Conservation (phyloP, 2,329 filamentous ascomycete genomes). For the Furcasterigmium sp. region DNA sequence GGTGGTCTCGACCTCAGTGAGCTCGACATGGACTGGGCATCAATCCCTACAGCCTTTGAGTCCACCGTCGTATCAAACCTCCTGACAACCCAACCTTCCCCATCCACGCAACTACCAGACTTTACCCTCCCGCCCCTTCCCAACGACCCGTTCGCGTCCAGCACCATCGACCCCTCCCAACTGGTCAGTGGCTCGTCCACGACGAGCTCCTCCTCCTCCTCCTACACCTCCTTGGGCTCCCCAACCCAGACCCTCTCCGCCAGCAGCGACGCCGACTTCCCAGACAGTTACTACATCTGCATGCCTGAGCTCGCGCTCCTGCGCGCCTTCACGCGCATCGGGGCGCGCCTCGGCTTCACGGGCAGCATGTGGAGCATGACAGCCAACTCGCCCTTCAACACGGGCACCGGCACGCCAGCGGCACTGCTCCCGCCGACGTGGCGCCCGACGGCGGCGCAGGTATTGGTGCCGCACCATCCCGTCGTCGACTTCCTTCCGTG, state of each 20-base stretch:
- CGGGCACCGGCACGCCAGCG: slow-evolving; percentile 19
- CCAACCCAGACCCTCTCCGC: not conserved
- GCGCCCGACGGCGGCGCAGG: slow-evolving; percentile 45
- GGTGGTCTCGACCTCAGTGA: too few species aligned
- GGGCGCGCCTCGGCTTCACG: slow-evolving; percentile 36
- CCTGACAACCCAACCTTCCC: not conserved
- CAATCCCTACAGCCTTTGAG: not conserved
- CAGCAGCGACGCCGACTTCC: slow-evolving; percentile 16
- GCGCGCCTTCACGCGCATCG: slow-evolving; percentile 40
- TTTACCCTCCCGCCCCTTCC: too few species aligned
- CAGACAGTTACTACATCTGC: slow-evolving; percentile 44
- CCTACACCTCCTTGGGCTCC: not conserved
- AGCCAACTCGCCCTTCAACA: slow-evolving; percentile 40
- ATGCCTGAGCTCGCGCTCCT: slow-evolving; percentile 43
- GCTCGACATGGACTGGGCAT: not conserved
- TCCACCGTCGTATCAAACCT: not conserved
- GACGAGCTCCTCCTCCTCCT: not conserved
- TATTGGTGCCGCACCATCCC: slow-evolving; percentile 48
- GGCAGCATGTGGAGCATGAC: slow-evolving; percentile 39
- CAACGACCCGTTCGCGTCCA: too few species aligned
- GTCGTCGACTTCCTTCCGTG: slow-evolving; percentile 53
- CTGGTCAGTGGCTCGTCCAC: not conserved
- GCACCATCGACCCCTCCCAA: not conserved
- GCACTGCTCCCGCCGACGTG: slow-evolving; percentile 39
- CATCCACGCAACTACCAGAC: not conserved